Conservation (phyloP, 2,329 filamentous ascomycete genomes). For the Aquanectria penicillioides region DNA sequence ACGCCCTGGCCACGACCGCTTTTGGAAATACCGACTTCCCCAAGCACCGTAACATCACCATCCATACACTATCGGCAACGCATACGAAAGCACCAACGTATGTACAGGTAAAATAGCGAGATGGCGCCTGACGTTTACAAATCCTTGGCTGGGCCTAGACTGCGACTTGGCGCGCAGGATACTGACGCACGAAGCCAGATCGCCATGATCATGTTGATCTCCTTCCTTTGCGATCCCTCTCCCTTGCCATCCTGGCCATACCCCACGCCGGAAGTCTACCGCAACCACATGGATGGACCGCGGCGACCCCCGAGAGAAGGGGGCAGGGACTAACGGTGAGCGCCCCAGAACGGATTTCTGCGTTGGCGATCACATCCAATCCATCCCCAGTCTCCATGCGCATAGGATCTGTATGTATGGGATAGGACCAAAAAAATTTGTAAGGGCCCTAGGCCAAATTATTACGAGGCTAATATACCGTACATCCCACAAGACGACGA, state of each 20-base stretch:
- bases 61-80: too few relatives aligned
- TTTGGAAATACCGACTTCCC: not conserved
- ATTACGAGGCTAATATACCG: too few relatives aligned
- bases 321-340: not conserved
- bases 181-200: constrained; percentile 6
- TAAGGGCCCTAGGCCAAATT: too few relatives aligned
- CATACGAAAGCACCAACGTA: constrained; percentile 1
- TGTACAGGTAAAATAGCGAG: not conserved
- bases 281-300: not conserved
- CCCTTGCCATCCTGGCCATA: not conserved
- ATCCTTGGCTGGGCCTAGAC: not conserved
- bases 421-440: too few relatives aligned
- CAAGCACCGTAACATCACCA: too few relatives aligned
- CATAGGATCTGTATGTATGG: too few relatives aligned
- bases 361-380: too few relatives aligned
- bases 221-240: not conserved
- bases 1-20: constrained; percentile 6
- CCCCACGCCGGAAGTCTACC: constrained; percentile 15
- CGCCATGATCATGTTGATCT: constrained; percentile 10
- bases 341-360: too few relatives aligned
- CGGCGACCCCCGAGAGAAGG: constrained; percentile 3
- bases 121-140: constrained; percentile 6
- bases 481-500: too few relatives aligned
- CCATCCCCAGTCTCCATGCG: too few relatives aligned
- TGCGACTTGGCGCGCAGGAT: too few relatives aligned